Base-by-base conservation (phyloP, 805 yeast genomes). In the Barnettozyma salicaria region DNA sequence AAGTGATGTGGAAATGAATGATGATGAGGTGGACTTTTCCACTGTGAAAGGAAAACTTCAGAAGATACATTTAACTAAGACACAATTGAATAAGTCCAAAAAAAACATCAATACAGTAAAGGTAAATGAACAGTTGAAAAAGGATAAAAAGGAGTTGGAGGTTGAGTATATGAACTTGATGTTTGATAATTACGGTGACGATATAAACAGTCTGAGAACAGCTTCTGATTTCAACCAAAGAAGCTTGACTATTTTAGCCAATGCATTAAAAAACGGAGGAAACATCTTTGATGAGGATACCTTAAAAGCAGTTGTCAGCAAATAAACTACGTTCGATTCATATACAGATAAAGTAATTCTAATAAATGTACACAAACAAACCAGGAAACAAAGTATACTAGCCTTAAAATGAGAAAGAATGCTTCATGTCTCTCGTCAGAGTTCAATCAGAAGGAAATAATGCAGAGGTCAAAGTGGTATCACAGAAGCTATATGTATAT, bases 211-310 rank as follows among this genome's bases (percentile, higher is more conserved):
- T 19, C 22, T 52, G 31, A 72, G 88, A 53, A 65, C 67, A 37
- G 75, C 78, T 24, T 80, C 78, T 8, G 87, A 80, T 53, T 81
- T 81, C 49, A 68, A 68, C 9, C 34, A 30, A 12, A 72, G 70
- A 47, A 77, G 84, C 19, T 63, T 80, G 45, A 20, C 40, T 48
- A 32, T 54, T 50, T 10, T 48, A 41, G 39, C 50, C 47, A 8
- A 37, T 46, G 39, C 52, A 44, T 35, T 49, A 7, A 38, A 38
- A 20, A 34, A 26, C 12, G 43, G 48, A 6, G 22, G 34, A 16
- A 42, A 42, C 17, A 44, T 44, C 13, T 44, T 44, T 36, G 45
- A 42, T 36, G 41, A 39, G 23, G 48, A 44, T 7, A 43, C 47
- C 6, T 28, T 43, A 12, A 41, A 30, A 19, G 42, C 47, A 6